phyloP scores from a whole-genome alignment of 2,329 filamentous ascomycete genomes.

The Aspergillus latus region DNA sequence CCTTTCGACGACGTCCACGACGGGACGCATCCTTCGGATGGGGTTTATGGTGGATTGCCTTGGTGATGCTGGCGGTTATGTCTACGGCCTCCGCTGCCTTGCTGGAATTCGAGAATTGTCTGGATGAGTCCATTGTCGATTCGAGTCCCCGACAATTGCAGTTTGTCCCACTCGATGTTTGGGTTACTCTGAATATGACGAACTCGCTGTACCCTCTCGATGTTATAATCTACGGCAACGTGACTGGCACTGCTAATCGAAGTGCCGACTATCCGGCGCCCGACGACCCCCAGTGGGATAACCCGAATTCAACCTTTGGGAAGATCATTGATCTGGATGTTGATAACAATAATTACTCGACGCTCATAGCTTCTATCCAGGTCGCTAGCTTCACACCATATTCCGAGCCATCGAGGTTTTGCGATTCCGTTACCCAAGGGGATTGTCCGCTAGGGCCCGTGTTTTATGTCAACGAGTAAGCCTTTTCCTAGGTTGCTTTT shows the following conservation, averaged over 20 bases:
- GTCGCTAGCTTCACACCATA: slow-evolving; percentile 77
- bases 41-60: slow-evolving; percentile 18
- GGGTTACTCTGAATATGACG: slow-evolving; percentile 68
- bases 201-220: slow-evolving; percentile 64
- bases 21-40: slow-evolving; percentile 11
- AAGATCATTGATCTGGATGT: slow-evolving; percentile 72
- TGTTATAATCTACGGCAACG: slow-evolving; percentile 86
- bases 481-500: background rate
- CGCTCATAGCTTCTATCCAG: slow-evolving; percentile 68
- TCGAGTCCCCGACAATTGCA: slow-evolving; percentile 66
- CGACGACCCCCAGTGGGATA: slow-evolving; percentile 60
- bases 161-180: slow-evolving; percentile 73
- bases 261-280: slow-evolving; percentile 59
- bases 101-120: slow-evolving; percentile 79
- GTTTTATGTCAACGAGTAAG: slow-evolving; percentile 60
- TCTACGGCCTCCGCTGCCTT: slow-evolving; percentile 61
- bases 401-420: slow-evolving; percentile 62
- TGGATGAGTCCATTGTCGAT: slow-evolving; percentile 60
- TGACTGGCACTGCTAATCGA: slow-evolving; percentile 66
- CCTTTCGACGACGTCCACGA: slow-evolving; percentile 23
- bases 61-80: slow-evolving; percentile 26
- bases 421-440: slow-evolving; percentile 58
- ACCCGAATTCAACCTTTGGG: slow-evolving; percentile 63
- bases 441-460: slow-evolving; percentile 73
- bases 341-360: slow-evolving; percentile 64